Base-by-base conservation (phyloP, 1,139 yeast genomes). In the Candida tetrigidarum region DNA sequence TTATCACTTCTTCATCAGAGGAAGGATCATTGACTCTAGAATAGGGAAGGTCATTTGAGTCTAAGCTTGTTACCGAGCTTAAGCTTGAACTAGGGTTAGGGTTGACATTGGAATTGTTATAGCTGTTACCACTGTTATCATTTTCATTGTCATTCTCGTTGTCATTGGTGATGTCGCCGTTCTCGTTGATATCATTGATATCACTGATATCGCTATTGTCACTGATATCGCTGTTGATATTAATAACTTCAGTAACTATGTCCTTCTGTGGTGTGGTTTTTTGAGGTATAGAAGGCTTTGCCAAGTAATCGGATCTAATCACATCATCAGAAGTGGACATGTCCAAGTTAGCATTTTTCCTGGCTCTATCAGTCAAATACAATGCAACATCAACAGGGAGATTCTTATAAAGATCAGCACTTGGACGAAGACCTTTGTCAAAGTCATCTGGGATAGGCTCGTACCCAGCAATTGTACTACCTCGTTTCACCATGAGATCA, bases 401-500 rank as follows among this genome's bases (percentile, higher is more conserved):
- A 18, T 27, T 25, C 18, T 12, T 10, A 18, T 26, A 37, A 4
- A 27, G 5, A 18, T 12, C 25, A 10, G 5, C 12, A n/a, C 10
- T n/a, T 2, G 19, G n/a, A 16, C 14, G 27, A 5, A 37, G 19
- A 22, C 26, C 41, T 8, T 20, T 19, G 5, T 15, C 34, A 28
- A 37, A 37, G 19, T 37, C 41, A 12, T 19, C 19, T 11, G 41
- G 34, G 14, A 37, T 28, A 4, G 9, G n/a, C 18, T 37, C 34
- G 19, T 37, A 37, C 2, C 34, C 41, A 14, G 10, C 19, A 10
- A 37, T 20, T 6, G 11, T 27, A 3, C 35, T 28, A 19, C 57
- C 62, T 30, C 9, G 25, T 22, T 22, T 59, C 60, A 32, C 56
- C 63, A n/a, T 60, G 51, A 5, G 45, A 43, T 20, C 43, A 18